Conservation (phyloP, 179 eudicot species). For the Spergularia azorica region DNA sequence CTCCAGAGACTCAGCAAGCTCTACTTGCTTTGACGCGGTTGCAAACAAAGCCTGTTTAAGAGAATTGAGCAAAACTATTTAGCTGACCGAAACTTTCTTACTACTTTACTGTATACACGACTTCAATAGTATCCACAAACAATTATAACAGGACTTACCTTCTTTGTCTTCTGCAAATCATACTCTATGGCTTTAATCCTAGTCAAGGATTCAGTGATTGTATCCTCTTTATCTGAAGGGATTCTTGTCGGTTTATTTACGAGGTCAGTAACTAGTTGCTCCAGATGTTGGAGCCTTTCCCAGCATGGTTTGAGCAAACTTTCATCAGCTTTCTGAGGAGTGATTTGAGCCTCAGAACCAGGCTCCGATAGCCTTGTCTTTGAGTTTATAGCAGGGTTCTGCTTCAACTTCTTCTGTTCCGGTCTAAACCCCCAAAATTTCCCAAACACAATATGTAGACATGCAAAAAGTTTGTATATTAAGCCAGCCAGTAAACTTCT, state of each 20-base stretch:
- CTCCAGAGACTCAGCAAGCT: conserved; percentile 88
- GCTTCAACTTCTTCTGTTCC: conserved; percentile 30
- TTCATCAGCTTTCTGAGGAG: conserved; percentile 34
- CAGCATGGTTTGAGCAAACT: conserved; percentile 67
- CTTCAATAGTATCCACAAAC: neutral
- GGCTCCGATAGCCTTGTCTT: conserved; percentile 30
- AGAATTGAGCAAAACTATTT: conserved; percentile 6
- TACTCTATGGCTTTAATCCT: conserved; percentile 87
- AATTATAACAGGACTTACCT: conserved; percentile 40
- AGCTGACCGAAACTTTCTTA: neutral
- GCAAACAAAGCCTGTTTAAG: conserved; percentile 68
- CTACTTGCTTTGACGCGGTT: conserved; percentile 89
- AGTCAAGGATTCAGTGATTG: conserved; percentile 68
- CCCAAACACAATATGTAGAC: conserved; percentile 44
- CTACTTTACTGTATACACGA: too few relatives aligned
- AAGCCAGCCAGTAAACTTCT: conserved; percentile 40
- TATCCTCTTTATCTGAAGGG: conserved; percentile 84
- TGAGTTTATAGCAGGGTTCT: conserved; percentile 17
- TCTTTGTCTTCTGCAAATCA: conserved; percentile 93
- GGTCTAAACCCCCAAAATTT: conserved; percentile 40
- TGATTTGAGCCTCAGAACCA: conserved; percentile 31
- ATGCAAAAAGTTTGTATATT: conserved; percentile 50
- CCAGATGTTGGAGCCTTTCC: conserved; percentile 77
- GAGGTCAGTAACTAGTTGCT: conserved; percentile 69
- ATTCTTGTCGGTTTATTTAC: conserved; percentile 68